Conservation (phyloP, 2,329 filamentous ascomycete genomes). For the Polytolypa hystricis region DNA sequence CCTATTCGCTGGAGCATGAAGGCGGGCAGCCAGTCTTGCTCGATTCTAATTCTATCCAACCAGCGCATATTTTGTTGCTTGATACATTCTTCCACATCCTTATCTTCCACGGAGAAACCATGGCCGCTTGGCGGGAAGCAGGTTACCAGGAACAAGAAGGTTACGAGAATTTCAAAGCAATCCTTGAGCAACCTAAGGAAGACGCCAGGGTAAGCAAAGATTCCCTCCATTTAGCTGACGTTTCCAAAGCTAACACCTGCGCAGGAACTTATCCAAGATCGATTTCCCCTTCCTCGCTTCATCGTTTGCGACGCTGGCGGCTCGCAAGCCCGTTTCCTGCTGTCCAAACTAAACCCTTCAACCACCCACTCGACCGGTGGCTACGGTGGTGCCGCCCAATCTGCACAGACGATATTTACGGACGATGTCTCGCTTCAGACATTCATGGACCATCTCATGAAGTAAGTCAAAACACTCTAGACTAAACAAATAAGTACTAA, state of each 20-base stretch:
- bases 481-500: too few species aligned
- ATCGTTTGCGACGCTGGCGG: slow-evolving; percentile 98
- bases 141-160: slow-evolving; percentile 97
- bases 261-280: slow-evolving; percentile 89
- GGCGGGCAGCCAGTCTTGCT: slow-evolving; percentile 86
- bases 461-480: too few species aligned
- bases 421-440: slow-evolving; percentile 96
- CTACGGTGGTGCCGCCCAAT: slow-evolving; percentile 81
- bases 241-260: slow-evolving; percentile 4
- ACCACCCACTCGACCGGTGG: slow-evolving; percentile 91
- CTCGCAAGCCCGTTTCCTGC: slow-evolving; percentile 89
- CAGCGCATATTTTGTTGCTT: slow-evolving; percentile 82
- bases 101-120: slow-evolving; percentile 96
- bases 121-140: slow-evolving; percentile 95
- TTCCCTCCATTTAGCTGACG: not conserved
- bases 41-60: slow-evolving; percentile 92
- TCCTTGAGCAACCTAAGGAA: slow-evolving; percentile 90
- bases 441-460: slow-evolving; percentile 99
- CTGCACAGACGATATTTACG: slow-evolving; percentile 96
- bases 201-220: slow-evolving; percentile 65
- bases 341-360: slow-evolving; percentile 94
- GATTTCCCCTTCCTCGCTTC: slow-evolving; percentile 95
- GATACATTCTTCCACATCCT: slow-evolving; percentile 99
- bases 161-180: slow-evolving; percentile 84
- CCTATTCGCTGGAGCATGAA: slow-evolving; percentile 93